phyloP scores from a whole-genome alignment of 23 red algal genomes.

The Chondrus crispus region DNA sequence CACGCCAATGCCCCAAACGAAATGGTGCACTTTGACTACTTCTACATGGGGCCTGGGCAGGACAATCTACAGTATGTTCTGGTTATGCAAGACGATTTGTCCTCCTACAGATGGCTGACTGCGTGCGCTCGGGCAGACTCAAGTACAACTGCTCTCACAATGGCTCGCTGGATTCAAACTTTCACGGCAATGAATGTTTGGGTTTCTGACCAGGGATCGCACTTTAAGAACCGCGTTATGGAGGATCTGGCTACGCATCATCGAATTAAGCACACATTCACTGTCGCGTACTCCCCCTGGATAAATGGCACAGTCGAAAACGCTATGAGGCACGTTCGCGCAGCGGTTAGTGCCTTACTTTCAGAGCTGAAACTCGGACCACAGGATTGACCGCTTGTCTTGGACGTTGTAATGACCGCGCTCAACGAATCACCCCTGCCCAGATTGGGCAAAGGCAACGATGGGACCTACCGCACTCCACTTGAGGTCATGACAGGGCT shows the following conservation, averaged over 20 bases:
- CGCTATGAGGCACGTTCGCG: background rate
- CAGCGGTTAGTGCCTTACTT: background rate
- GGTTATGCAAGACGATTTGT: slow-evolving; percentile 15
- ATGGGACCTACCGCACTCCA: slow-evolving; percentile 14
- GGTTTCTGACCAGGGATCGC: slow-evolving; percentile 10
- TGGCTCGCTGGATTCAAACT: slow-evolving; percentile 8
- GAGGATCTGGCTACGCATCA: background rate
- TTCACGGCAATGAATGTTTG: slow-evolving; percentile 15
- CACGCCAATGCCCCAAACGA: slow-evolving; percentile 7
- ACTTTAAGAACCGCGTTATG: slow-evolving; percentile 21
- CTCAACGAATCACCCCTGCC: background rate
- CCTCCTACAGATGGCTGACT: background rate
- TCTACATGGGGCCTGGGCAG: slow-evolving; percentile 14
- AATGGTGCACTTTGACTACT: slow-evolving; percentile 34
- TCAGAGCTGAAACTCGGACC: background rate
- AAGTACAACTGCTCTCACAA: background rate
- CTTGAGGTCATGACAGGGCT: slow-evolving; percentile 23
- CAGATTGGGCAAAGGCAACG: background rate
- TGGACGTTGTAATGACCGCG: background rate
- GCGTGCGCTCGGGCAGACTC: background rate
- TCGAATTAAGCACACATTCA: background rate
- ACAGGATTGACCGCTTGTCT: background rate
- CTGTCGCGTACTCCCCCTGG: slow-evolving; percentile 33
- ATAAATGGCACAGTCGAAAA: slow-evolving; percentile 20
- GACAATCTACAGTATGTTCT: background rate